These are phyloP conservation scores for Boletus sensibilis DNA, from an alignment of 768 basidiomycete species.

Conservation along the genomic window DNA sequence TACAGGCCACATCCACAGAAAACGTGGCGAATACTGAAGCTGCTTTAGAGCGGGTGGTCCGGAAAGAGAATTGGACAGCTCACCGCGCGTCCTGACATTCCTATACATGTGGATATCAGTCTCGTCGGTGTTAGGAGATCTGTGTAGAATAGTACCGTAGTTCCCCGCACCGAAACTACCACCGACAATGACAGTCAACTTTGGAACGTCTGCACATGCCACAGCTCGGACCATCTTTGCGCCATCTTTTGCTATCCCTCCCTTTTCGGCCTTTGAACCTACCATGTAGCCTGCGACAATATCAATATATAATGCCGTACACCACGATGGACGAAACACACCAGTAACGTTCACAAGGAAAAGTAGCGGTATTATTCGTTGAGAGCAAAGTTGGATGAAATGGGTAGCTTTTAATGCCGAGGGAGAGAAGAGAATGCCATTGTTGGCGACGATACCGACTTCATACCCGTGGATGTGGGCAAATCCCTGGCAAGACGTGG, in stretches of 20 bases:
- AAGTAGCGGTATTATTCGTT: conserved; percentile 82
- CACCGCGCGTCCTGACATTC: conserved; percentile 92
- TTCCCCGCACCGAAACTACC: conserved; percentile 95
- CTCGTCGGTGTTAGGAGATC: conserved; percentile 1
- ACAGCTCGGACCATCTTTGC: conserved; percentile 98
- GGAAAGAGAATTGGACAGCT: conserved; percentile 33
- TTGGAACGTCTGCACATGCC: conserved; percentile 91
- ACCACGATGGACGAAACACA: conserved; percentile 16
- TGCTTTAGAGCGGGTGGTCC: conserved; percentile 4
- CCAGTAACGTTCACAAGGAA: conserved; percentile 97
- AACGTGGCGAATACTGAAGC: conserved; percentile 82
- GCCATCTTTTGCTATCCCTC: conserved; percentile 91
- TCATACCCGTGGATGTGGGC: conserved; percentile 85
- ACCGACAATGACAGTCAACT: conserved; percentile 89
- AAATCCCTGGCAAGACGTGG: conserved; percentile 57
- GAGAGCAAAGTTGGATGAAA: conserved; percentile 92
- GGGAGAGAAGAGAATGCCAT: conserved; percentile 92
- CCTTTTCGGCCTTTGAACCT: conserved; percentile 90
- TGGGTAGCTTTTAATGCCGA: conserved; percentile 93
- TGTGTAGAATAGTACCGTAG: conserved; percentile 56
- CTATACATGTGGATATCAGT: conserved; percentile 38
- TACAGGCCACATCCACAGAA: conserved; percentile 99
- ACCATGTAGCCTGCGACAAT: conserved; percentile 80
- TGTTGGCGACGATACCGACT: conserved; percentile 92
- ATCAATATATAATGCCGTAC: conserved; percentile 1